Conservation (phyloP, 2,329 filamentous ascomycete genomes). For the Fusarium luffae region DNA sequence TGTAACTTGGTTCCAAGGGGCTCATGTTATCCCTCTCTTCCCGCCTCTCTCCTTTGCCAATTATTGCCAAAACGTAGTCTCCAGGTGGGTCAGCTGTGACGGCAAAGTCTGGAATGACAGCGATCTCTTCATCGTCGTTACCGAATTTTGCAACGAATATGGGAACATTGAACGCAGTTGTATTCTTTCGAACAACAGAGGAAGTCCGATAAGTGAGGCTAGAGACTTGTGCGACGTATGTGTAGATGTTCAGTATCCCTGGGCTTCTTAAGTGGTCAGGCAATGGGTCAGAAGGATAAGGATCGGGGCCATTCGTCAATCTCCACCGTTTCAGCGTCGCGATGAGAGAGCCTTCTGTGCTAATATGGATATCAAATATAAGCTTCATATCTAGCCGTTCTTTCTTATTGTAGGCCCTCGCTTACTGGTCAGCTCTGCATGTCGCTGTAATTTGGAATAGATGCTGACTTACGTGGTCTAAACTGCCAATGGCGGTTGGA, state of each 20-base stretch:
- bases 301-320: accelerated
- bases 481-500: too few relatives aligned
- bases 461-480: background rate
- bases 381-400: accelerated
- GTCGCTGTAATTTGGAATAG: accelerated
- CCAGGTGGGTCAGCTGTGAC: background rate
- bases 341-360: background rate
- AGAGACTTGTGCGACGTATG: background rate
- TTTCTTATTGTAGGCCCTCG: background rate
- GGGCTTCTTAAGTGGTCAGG: accelerated
- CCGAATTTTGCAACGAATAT: too few relatives aligned
- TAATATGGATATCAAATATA: background rate
- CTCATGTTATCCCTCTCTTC: too few relatives aligned
- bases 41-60: background rate
- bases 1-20: too few relatives aligned
- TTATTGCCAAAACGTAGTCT: accelerated
- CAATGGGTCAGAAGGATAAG: background rate
- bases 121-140: background rate
- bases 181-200: too few relatives aligned
- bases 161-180: too few relatives aligned
- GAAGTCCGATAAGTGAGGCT: accelerated
- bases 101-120: background rate
- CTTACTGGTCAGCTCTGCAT: background rate
- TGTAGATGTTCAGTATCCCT: background rate
- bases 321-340: accelerated